Evolutionary conservation across 805 yeast species (phyloP), one percentile per base, ranked within the genome.

Genomic region (Candida insectorum): DNA sequence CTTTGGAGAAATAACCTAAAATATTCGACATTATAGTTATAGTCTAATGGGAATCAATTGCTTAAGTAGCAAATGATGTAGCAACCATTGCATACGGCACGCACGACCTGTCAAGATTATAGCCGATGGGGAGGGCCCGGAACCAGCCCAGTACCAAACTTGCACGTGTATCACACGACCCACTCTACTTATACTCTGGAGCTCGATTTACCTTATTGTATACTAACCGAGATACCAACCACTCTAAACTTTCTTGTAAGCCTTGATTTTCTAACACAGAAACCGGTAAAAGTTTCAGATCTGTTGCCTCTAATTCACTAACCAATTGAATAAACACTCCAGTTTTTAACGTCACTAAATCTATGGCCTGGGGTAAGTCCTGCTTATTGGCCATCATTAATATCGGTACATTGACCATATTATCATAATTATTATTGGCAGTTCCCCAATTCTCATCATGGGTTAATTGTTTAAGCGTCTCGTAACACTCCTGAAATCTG

Each of bases 341-440:
- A 75, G 67, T 91, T 81, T 52, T 93, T 73, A 58, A 84, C 83
- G 62, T 44, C 26, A 65, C 71, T 44, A 66, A 53, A 37, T 66
- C 72, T 16, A 63, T 68, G 20, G 71, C 72, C 37, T 64, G 66
- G 20, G 73, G 72, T 39, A 66, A 55, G 47, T 93, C 97, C 62
- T 89, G 96, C 56, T 93, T 93, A 57, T 93, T 91, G 6, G 97
- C 97, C 51, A 91, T 69, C 96, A 91, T 91, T 37, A 91, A 67
- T 7, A 91, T 78, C 1, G 97, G 98, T 12, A 88, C 81, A 19
- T 94, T 67, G 36, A 62, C 88, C 18, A 46, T 41, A 9, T 24
- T 36, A 24, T 47, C 46, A 16, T 24, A 45, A 26, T 41, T 39
- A 22, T 71, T 34, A 10, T 26, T 9, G 3, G 34, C 28, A 11